Base-by-base conservation (phyloP, 2,329 filamentous ascomycete species). In the Fusarium veterinarium region DNA sequence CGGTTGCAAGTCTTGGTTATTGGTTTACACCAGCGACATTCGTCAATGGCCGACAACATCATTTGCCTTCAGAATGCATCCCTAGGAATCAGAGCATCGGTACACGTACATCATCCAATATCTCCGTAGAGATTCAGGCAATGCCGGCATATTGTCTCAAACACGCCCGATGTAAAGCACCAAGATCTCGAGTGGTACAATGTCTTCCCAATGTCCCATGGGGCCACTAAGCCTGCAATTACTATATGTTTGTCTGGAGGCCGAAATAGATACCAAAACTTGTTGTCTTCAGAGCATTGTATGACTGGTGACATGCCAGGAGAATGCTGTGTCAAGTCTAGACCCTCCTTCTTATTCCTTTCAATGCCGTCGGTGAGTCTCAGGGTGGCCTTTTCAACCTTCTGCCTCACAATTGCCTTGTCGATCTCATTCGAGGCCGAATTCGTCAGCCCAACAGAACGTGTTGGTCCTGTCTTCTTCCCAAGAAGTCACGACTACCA, bases 311-410 rank as follows among this genome's bases (percentile, higher is more conserved):
- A 41, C 49, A 52, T 52, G 19, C 64, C 69, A 35, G 56, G 60
- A 14, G 69, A 72, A 42, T 72, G 65, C 33, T 69, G 70, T 17
- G 65, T 67, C 48, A 69, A 35, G 40, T 73, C 69, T 30, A 73
- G 60, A 31, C 69, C 67, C 17, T 51, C 60, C 42, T 67, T 66
- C 17, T 69, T 59, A 40, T 49, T 56, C 70, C 60, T 67, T 38
- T 58, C 56, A 31, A 72, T 63, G 51, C 69, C 58, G 6, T 59
- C 25, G 5, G 65, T 72, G 7, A 73, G 41, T 33, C 70, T 58
- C 23, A 19, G 25, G 23, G 33, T 35, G 14, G n/a, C 41, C 31
- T 58, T 38, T 49, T 49, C 55, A 58, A 23, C 41, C 55, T n/a
- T 49, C 20, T 58, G 31, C 31, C 41, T 58, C 31, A 11, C 31